Percentiles rank a stretch among this genome's conserved stretches.
phyloP scores from a whole-genome alignment of 2,329 filamentous ascomycete species.

The Colletotrichum sansevieriae region DNA sequence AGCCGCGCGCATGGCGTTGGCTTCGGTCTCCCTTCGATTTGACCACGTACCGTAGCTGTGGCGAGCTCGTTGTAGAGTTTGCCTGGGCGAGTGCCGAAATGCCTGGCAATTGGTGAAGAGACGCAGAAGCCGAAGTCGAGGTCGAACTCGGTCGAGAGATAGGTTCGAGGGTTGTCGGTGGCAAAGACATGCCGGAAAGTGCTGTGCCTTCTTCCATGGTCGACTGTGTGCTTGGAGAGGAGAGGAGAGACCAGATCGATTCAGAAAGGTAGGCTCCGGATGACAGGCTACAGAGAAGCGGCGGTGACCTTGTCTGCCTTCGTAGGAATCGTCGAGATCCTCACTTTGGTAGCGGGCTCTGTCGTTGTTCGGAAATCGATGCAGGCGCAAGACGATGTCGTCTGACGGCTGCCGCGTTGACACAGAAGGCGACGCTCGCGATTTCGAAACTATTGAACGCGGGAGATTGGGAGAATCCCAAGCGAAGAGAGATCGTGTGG shows the following conservation, averaged over 20 bases:
- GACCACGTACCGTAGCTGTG: conserved; percentile 61
- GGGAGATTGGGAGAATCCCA: conserved; percentile 16
- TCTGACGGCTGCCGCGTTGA: neutral
- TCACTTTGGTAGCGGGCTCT: neutral
- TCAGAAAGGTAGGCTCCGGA: neutral
- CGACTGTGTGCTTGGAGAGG: conserved; percentile 28
- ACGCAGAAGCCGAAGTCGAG: conserved; percentile 54
- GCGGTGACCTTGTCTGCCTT: neutral
- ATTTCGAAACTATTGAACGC: conserved; percentile 1
- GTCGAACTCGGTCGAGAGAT: conserved; percentile 65
- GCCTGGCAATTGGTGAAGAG: conserved; percentile 60
- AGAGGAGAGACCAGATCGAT: neutral
- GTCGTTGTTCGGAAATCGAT: neutral
- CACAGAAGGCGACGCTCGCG: neutral
- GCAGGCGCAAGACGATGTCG: conserved; percentile 3
- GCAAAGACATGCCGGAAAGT: conserved; percentile 34
- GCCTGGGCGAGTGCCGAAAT: conserved; percentile 60
- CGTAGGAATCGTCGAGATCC: neutral
- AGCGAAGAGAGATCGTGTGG: conserved; percentile 2
- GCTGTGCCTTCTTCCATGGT: conserved; percentile 61
- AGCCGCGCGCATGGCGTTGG: neutral
- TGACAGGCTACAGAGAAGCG: neutral
- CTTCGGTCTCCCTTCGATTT: neutral
- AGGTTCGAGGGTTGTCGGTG: conserved; percentile 53
- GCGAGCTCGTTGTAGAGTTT: conserved; percentile 55